phyloP scores from a whole-genome alignment of 1,284 basidiomycete species.

The Cryptococcus maquisensis region DNA sequence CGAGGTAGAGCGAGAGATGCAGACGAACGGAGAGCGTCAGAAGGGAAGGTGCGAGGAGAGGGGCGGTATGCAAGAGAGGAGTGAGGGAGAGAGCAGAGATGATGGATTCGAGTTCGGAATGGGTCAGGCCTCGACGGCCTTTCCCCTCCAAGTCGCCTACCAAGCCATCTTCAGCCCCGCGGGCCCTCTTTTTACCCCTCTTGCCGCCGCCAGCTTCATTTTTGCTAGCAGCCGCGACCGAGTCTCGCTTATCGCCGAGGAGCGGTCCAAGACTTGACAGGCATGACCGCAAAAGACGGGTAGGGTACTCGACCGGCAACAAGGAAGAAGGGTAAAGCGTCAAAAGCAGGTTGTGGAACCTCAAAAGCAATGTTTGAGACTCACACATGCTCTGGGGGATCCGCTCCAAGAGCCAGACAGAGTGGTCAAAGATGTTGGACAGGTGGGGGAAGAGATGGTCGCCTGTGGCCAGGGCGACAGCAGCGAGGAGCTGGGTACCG shows the following conservation, averaged over 20 bases:
- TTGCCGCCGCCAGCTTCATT: conserved; percentile 47
- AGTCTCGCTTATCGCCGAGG: conserved; percentile 14
- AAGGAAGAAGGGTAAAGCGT: conserved; percentile 30
- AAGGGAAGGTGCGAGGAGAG: conserved; percentile 68
- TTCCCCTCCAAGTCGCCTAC: conserved; percentile 56
- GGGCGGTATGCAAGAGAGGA: conserved; percentile 54
- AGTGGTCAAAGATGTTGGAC: conserved; percentile 39
- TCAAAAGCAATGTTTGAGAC: conserved; percentile 32
- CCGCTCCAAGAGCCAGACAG: conserved; percentile 37
- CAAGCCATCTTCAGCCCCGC: conserved; percentile 71
- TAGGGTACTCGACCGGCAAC: conserved; percentile 33
- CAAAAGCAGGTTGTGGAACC: conserved; percentile 37
- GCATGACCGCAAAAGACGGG: conserved; percentile 35
- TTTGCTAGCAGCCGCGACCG: neutral
- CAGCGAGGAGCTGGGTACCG: conserved; percentile 33
- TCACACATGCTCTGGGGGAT: conserved; percentile 28
- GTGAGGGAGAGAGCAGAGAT: conserved; percentile 18
- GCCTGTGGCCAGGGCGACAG: conserved; percentile 15
- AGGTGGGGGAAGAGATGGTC: conserved; percentile 45
- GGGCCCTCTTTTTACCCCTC: conserved; percentile 68
- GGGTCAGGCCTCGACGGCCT: conserved; percentile 56
- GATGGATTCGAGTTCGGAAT: neutral
- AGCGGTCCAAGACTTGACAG: conserved; percentile 28
- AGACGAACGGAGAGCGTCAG: conserved; percentile 57
- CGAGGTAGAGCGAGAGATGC: conserved; percentile 48